These are phyloP conservation scores for Penicillium sp. DNA, from an alignment of 2,329 filamentous ascomycete species.

Conservation along the genomic window DNA sequence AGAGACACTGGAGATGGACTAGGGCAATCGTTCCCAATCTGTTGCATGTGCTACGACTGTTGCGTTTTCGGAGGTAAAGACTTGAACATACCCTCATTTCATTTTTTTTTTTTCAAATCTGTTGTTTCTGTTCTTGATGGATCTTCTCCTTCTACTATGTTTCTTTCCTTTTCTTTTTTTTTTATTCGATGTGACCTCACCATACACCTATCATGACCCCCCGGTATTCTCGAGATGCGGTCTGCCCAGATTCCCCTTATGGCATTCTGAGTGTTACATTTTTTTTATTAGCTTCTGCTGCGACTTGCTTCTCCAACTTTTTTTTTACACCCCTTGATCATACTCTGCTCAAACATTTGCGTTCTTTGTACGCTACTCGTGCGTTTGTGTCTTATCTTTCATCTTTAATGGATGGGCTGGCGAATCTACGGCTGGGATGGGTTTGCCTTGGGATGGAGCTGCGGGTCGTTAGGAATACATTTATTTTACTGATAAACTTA, in stretches of 20 bases:
- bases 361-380: slow-evolving; percentile 4
- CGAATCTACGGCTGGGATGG: slow-evolving; percentile 33
- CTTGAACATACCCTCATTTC: slow-evolving; percentile 30
- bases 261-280: background rate
- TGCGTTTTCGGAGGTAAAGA: slow-evolving; percentile 24
- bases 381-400: slow-evolving; percentile 24
- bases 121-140: slow-evolving; percentile 8
- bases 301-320: background rate
- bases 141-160: slow-evolving; percentile 5
- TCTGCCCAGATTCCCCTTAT: background rate
- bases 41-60: slow-evolving; percentile 31
- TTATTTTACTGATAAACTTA: background rate
- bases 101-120: slow-evolving; percentile 14
- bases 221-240: background rate
- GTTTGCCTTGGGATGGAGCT: slow-evolving; percentile 27
- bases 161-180: slow-evolving; percentile 6
- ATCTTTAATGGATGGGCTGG: slow-evolving; percentile 32
- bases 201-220: background rate
- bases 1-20: slow-evolving; percentile 38
- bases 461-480: slow-evolving; percentile 24
- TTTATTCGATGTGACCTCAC: slow-evolving; percentile 1
- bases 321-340: slow-evolving; percentile 5
- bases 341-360: slow-evolving; percentile 17
- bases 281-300: background rate
- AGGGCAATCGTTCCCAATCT: slow-evolving; percentile 18